phyloP scores from a whole-genome alignment of 148 eudicot genomes.

The Amaranthus hypochondriacus region DNA sequence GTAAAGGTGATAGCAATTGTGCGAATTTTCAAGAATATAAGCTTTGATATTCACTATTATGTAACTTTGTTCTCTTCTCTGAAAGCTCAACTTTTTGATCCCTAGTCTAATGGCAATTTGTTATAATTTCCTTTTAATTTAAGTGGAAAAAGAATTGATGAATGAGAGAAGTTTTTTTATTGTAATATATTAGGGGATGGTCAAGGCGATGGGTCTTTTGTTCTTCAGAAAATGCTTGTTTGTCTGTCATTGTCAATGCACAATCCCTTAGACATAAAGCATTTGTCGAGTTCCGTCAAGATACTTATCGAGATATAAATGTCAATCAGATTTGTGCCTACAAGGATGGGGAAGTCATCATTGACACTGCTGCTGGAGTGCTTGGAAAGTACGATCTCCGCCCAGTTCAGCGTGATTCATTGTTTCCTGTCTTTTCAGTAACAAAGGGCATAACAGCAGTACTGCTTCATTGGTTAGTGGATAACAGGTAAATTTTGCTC shows the following conservation, averaged over 20 bases:
- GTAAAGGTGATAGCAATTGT: no score
- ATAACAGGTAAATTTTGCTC: slow-evolving; percentile 54
- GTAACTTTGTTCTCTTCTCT: no score
- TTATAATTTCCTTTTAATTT: no score
- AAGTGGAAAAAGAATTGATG: no score
- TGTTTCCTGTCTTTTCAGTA: slow-evolving; percentile 89
- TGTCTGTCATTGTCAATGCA: background rate
- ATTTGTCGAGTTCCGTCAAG: background rate
- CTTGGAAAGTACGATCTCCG: slow-evolving; percentile 99
- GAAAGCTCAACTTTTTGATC: no score
- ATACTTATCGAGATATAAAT: slow-evolving; percentile 12
- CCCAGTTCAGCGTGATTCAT: slow-evolving; percentile 92
- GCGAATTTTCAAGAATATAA: no score
- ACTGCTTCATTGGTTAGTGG: slow-evolving; percentile 89
- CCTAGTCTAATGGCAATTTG: no score
- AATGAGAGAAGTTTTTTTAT: no score
- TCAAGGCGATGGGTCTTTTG: background rate
- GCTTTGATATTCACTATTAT: no score
- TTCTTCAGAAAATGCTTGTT: background rate
- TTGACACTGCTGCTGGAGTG: slow-evolving; percentile 95
- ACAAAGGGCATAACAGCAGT: slow-evolving; percentile 92
- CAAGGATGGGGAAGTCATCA: slow-evolving; percentile 93
- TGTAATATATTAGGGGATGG: no score
- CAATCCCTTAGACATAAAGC: background rate
- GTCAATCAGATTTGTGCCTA: slow-evolving; percentile 79